Conservation (phyloP, 352 stramenopile genomes). For the Peronospora tabacina region DNA sequence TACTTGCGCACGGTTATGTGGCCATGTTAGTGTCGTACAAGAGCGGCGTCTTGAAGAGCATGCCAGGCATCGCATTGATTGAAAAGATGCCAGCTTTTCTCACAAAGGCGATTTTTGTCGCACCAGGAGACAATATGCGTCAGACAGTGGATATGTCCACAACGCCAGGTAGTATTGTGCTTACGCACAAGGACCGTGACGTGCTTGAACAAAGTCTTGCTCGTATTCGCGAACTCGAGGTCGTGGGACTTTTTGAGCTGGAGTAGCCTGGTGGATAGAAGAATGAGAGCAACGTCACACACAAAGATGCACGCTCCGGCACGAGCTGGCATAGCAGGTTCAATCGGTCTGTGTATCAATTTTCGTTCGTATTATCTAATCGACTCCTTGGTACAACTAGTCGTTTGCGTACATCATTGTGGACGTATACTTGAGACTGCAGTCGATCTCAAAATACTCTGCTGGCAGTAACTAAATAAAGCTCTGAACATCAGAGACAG, state of each 20-base stretch:
- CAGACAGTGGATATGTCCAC: slow-evolving; percentile 93
- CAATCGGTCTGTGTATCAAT: slow-evolving; percentile 8
- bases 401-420: slow-evolving; percentile 21
- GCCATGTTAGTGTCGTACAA: slow-evolving; percentile 91
- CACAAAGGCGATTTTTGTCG: slow-evolving; percentile 86
- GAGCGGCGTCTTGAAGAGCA: slow-evolving; percentile 87
- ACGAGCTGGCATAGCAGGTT: slow-evolving; percentile 2
- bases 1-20: slow-evolving; percentile 86
- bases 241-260: slow-evolving; percentile 67
- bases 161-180: slow-evolving; percentile 91
- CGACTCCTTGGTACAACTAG: slow-evolving; percentile 21
- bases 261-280: slow-evolving; percentile 35
- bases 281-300: slow-evolving; percentile 12
- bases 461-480: slow-evolving; percentile 56
- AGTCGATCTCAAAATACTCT: slow-evolving; percentile 52
- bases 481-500: no score
- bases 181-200: slow-evolving; percentile 85
- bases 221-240: slow-evolving; percentile 84
- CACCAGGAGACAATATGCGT: slow-evolving; percentile 71
- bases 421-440: slow-evolving; percentile 54
- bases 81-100: slow-evolving; percentile 89
- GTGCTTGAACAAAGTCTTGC: slow-evolving; percentile 84
- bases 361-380: slow-evolving; percentile 33
- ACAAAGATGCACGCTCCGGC: not conserved
- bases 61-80: slow-evolving; percentile 87